Evolutionary conservation across 2,329 filamentous ascomycete species (phyloP), one percentile per base, ranked within the genome.

Genomic region (Trichoderma koningii): DNA sequence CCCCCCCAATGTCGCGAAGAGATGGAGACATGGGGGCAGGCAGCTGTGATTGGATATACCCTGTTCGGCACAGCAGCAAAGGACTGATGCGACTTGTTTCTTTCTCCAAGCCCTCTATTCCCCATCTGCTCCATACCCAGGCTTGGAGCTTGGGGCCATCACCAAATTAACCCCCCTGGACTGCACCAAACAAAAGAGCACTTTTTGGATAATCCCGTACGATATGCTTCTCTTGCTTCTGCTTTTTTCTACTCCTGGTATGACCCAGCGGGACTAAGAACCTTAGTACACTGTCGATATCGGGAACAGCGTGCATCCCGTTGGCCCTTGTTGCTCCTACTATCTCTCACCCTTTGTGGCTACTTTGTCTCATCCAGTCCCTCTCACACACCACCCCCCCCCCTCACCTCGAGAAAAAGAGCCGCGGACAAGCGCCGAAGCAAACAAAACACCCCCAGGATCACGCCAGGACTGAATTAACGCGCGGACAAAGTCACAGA

Each of bases 361-460:
- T 7, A n/a, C 59, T 44, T 28, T 38, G 34, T 38, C 34, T 38
- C 34, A 38, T 38, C 34, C 34, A 38, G 12, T 38, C 10, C 10
- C 34, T 38, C 34, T 38, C 34, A 3, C 34, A 38, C 34, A 14
- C 10, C 28, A 12, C 34, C 2, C 34, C 34, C 30, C 10, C 10
- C 10, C 34, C 7, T 30, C 30, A 30, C 30, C 6, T 30, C 30
- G 9, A 4, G 14, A 48, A 45, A 65, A 65, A 65, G 63, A 65
- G 63, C 63, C 63, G 63, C 63, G 55, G 55, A 60, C 63, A 65
- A 65, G 63, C 63, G 63, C 63, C 63, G 41, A 59, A 59, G 41
- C 41, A 44, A 26, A 55, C 53, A 55, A 12, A 14, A 38, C 34
- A 38, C 34, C 10, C 34, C 34, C 34, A 38, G 34, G 2, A 57